Evolutionary conservation across 768 basidiomycete genomes (phyloP).

Genomic region (Phaffia tasmanica): DNA sequence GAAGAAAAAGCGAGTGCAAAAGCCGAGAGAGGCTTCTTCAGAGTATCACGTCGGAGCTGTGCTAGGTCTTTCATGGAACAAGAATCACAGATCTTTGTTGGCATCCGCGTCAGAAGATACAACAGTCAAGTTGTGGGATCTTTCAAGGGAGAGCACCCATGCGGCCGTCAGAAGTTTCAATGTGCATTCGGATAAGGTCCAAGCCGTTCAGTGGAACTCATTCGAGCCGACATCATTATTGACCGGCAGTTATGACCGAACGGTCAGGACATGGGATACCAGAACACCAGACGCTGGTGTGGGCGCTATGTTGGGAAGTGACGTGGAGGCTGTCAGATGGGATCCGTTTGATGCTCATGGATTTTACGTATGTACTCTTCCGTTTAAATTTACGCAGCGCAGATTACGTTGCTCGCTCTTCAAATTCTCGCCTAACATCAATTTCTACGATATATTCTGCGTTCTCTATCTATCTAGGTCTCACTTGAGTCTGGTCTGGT

Average conservation of each 20-base stretch:
- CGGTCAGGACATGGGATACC: constrained; percentile 87
- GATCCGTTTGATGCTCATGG: constrained; percentile 83
- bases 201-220: constrained; percentile 90
- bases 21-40: constrained; percentile 45
- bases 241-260: constrained; percentile 88
- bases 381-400: neutral
- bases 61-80: constrained; percentile 88
- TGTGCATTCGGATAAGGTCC: constrained; percentile 85
- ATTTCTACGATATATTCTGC: neutral
- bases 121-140: constrained; percentile 96
- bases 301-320: constrained; percentile 73
- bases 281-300: constrained; percentile 69
- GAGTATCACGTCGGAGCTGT: constrained; percentile 88
- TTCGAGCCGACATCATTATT: constrained; percentile 77
- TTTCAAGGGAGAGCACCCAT: constrained; percentile 53
- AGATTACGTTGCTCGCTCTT: neutral
- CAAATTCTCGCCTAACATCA: neutral
- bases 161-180: constrained; percentile 72
- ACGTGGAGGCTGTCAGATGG: constrained; percentile 89
- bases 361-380: constrained; percentile 59
- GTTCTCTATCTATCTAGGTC: constrained; percentile 46
- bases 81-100: constrained; percentile 71
- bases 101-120: constrained; percentile 87
- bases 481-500: constrained; percentile 90
- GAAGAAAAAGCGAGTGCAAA: constrained; percentile 34